Base-by-base conservation (phyloP, 78 protist genomes). In the Dictyostelium capitatum region DNA sequence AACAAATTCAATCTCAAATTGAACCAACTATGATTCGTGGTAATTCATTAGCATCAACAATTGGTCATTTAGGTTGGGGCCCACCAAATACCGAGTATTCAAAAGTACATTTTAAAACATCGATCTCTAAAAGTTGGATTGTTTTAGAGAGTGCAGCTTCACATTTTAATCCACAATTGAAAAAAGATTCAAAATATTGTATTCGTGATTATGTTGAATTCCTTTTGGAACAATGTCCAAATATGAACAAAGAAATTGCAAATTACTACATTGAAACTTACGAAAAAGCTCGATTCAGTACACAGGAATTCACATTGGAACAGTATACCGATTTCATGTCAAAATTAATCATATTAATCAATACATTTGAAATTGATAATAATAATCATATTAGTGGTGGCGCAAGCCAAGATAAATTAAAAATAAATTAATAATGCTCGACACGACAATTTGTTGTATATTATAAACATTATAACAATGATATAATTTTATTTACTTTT, bases 51-150 rank as follows among this genome's bases (percentile, higher is more conserved):
- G 41, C 75, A 67, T 30, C 62, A 14, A 47, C 50, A 15, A 82
- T 91, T 28, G 83, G 91, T 57, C 95, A 91, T 83, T 83, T 91
- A 57, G 96, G 96, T 23, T 93, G 90, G 90, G 96, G 96, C 19
- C 19, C 82, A 25, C 83, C 92, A 9, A 77, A 50, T 25, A 59
- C 89, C 30, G 96, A 84, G n/a, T 82, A 83, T 41, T 15, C 77
- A 25, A 82, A 84, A 25, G 90, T 85, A 43, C 96, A 93, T 69
- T 93, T 93, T 70, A 93, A 93, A 83, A 93, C 96, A 37, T 83
- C 91, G 15, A 85, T 93, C 4, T 46, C 96, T 37, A 84, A 79
- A 23, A 78, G 89, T 30, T 93, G 77, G 77, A 89, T 78, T 20
- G 57, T 79, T 43, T 32, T 84, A 9, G 96, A 93, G 53, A 41